These are phyloP conservation scores for Globisporangium megalacanthum DNA, from an alignment of 352 stramenopile genomes.

Conservation along the genomic window DNA sequence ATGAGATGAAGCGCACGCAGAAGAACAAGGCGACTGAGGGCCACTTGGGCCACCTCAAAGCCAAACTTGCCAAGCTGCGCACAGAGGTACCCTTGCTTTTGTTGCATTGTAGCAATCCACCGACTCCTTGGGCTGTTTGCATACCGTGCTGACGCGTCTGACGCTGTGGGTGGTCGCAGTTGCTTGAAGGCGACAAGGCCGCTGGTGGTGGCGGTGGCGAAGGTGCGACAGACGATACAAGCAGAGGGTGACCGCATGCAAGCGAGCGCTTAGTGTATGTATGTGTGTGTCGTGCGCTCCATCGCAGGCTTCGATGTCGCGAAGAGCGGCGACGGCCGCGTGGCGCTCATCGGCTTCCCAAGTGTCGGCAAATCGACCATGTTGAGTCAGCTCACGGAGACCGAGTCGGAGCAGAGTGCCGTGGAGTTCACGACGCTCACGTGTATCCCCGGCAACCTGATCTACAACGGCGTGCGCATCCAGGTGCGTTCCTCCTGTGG, in stretches of 20 bases:
- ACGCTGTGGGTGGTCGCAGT: slow-evolving; percentile 21
- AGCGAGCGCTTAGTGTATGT: not conserved
- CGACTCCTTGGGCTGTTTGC: not conserved
- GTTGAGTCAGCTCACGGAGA: slow-evolving; percentile 94
- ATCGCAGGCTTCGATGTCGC: slow-evolving; percentile 91
- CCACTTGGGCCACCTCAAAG: slow-evolving; percentile 94
- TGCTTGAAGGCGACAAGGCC: slow-evolving; percentile 78
- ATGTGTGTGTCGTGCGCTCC: not conserved
- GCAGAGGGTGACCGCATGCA: not conserved
- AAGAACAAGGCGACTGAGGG: slow-evolving; percentile 97
- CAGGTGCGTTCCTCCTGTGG: slow-evolving; percentile 49
- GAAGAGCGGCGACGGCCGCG: slow-evolving; percentile 94
- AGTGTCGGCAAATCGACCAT: slow-evolving; percentile 88
- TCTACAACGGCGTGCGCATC: slow-evolving; percentile 96
- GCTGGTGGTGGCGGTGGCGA: slow-evolving; percentile 69
- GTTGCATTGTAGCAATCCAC: no score
- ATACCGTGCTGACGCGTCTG: not conserved
- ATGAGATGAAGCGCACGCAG: slow-evolving; percentile 97
- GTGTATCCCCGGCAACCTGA: slow-evolving; percentile 95
- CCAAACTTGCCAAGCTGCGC: slow-evolving; percentile 98
- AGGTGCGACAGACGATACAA: slow-evolving; percentile 25
- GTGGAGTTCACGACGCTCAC: slow-evolving; percentile 99
- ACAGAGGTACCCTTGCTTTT: slow-evolving; percentile 69
- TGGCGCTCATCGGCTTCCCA: slow-evolving; percentile 95
- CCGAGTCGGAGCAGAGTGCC: slow-evolving; percentile 93